Conservation (phyloP, 2,329 filamentous ascomycete genomes). For the Waltergamsia citrina region DNA sequence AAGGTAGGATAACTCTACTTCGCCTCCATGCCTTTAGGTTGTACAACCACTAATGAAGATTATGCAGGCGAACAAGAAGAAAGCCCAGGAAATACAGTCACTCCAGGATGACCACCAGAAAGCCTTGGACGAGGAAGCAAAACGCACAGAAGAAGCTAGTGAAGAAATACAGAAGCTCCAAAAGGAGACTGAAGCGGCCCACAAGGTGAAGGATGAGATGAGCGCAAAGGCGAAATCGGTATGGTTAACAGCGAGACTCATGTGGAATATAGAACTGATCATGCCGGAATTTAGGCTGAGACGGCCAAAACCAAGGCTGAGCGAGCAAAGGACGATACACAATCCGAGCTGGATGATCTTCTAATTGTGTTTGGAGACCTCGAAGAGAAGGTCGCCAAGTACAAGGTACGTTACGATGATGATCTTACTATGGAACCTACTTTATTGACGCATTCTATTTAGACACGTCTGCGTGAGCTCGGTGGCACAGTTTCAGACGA, state of each 20-base stretch:
- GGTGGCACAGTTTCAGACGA: slow-evolving; percentile 67
- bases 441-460: slow-evolving; percentile 8
- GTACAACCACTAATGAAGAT: background rate
- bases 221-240: slow-evolving; percentile 15
- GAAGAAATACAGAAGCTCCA: slow-evolving; percentile 14
- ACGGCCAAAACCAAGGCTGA: slow-evolving; percentile 33
- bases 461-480: slow-evolving; percentile 53
- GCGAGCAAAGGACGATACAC: slow-evolving; percentile 51
- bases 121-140: slow-evolving; percentile 26
- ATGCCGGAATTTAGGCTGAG: slow-evolving; percentile 20
- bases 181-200: slow-evolving; percentile 12
- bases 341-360: slow-evolving; percentile 71
- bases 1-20: slow-evolving; percentile 42
- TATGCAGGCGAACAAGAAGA: slow-evolving; percentile 47
- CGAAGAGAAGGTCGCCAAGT: slow-evolving; percentile 66
- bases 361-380: slow-evolving; percentile 73
- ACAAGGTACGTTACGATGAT: slow-evolving; percentile 49
- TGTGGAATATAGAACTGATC: no score
- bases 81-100: slow-evolving; percentile 48
- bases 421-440: no score
- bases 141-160: slow-evolving; percentile 12
- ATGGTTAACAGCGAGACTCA: slow-evolving; percentile 2
- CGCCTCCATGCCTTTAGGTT: background rate
- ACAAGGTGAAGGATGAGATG: slow-evolving; percentile 6
- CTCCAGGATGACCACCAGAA: slow-evolving; percentile 29